Evolutionary conservation across 1,284 basidiomycete genomes (phyloP).

Genomic region (Pseudomicrostroma phylloplanum): DNA sequence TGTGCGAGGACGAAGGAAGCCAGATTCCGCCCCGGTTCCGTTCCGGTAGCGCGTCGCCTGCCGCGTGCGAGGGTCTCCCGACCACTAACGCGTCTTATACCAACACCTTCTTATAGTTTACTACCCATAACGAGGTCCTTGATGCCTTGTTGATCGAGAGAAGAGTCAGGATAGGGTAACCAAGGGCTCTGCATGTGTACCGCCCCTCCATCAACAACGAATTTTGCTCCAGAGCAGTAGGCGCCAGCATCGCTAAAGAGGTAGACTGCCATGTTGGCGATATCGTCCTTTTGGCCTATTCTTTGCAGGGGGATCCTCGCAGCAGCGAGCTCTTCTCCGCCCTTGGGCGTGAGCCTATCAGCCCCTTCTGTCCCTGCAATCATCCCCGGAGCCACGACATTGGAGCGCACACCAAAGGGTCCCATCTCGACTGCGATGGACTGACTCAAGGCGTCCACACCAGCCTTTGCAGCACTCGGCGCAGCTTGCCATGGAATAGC

Average conservation of each 20-base stretch:
- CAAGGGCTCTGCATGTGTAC: conserved; percentile 20
- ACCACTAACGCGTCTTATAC: no score
- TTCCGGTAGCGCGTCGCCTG: no score
- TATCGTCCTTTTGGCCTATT: conserved; percentile 59
- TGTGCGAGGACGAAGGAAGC: no score
- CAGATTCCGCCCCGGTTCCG: no score
- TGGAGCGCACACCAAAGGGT: conserved; percentile 71
- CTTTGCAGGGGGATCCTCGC: conserved; percentile 42
- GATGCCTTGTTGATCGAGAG: conserved; percentile 34
- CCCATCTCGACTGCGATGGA: conserved; percentile 65
- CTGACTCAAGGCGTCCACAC: conserved; percentile 75
- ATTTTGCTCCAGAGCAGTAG: conserved; percentile 64
- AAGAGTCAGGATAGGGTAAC: conserved; percentile 43
- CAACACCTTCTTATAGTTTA: conserved; percentile 6
- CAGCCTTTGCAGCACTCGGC: conserved; percentile 90
- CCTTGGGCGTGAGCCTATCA: conserved; percentile 61
- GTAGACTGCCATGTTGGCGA: conserved; percentile 74
- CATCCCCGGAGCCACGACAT: conserved; percentile 81
- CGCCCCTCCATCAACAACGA: conserved; percentile 32
- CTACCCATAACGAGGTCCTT: conserved; percentile 30
- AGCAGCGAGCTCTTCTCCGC: conserved; percentile 40
- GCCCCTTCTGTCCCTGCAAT: conserved; percentile 80
- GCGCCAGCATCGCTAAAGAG: conserved; percentile 80
- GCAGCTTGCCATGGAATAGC: conserved; percentile 88
- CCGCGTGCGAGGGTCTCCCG: no score